Conservation (phyloP, 441 rosid species). For the Corymbia calophylla region DNA sequence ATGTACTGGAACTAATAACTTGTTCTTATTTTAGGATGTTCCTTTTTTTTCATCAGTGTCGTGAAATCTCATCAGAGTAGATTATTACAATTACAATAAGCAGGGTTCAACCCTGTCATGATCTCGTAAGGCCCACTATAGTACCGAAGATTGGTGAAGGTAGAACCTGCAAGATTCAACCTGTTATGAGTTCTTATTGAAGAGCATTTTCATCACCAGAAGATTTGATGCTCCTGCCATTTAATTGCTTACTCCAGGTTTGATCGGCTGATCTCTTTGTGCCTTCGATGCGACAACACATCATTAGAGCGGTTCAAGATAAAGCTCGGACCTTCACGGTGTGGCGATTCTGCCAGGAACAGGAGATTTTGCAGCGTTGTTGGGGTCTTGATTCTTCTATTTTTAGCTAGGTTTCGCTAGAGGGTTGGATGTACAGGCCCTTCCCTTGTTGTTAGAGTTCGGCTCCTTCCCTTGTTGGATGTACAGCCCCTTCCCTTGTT, state of each 20-base stretch:
- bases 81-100: background rate
- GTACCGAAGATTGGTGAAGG: background rate
- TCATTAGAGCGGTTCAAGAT: too few species aligned
- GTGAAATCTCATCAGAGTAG: background rate
- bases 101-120: background rate
- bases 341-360: too few species aligned
- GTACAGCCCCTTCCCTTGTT: too few species aligned
- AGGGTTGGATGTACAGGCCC: too few species aligned
- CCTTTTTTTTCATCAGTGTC: background rate
- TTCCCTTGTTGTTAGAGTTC: too few species aligned
- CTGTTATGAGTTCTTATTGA: background rate
- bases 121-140: background rate
- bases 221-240: background rate
- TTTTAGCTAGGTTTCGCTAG: too few species aligned
- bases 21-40: background rate
- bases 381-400: too few species aligned
- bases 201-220: background rate
- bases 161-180: background rate
- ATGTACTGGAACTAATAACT: background rate
- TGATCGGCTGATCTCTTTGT: too few species aligned
- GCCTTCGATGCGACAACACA: too few species aligned
- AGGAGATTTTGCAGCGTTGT: too few species aligned
- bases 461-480: too few species aligned
- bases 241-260: background rate
- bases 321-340: too few species aligned